Percentiles rank a stretch among this genome's conserved stretches.
phyloP scores from a whole-genome alignment of 495 filamentous ascomycete genomes.

The Aspergillus asperescens region DNA sequence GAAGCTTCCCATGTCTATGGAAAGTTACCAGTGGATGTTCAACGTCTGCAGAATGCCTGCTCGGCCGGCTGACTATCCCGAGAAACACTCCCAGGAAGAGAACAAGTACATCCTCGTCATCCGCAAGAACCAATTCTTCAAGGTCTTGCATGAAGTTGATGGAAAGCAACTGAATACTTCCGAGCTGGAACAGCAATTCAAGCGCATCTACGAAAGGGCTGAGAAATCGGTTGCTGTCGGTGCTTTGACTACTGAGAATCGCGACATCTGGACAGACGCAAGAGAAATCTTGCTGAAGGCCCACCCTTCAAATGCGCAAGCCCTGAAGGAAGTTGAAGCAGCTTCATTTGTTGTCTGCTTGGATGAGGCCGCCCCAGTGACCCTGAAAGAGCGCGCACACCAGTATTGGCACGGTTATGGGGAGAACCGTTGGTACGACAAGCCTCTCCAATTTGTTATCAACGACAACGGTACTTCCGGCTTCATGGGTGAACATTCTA shows the following conservation, averaged over 20 bases:
- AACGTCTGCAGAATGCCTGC: conserved; percentile 85
- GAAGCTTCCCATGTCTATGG: conserved; percentile 91
- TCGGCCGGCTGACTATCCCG: conserved; percentile 70
- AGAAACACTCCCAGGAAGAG: conserved; percentile 68
- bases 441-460: conserved; percentile 94
- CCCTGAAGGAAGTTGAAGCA: conserved; percentile 78
- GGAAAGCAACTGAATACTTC: conserved; percentile 77
- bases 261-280: conserved; percentile 85
- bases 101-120: conserved; percentile 84
- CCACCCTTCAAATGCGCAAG: conserved; percentile 66
- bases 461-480: conserved; percentile 97
- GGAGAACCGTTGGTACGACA: conserved; percentile 94
- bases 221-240: conserved; percentile 68
- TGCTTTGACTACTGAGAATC: conserved; percentile 81
- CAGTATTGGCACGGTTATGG: conserved; percentile 99
- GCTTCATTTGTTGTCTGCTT: conserved; percentile 89
- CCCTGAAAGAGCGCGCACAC: conserved; percentile 89
- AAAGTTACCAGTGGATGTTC: conserved; percentile 98
- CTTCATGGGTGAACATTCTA: conserved; percentile 97
- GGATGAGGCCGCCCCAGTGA: conserved; percentile 87
- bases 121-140: conserved; percentile 96
- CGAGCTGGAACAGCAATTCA: conserved; percentile 85
- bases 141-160: conserved; percentile 67
- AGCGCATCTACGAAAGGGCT: conserved; percentile 73
- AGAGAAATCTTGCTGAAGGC: conserved; percentile 72